Percentiles rank a stretch among this genome's conserved stretches.
These are phyloP conservation scores for Conringia planisiliqua DNA, from an alignment of 345 rosid genomes.

Conservation along the genomic window DNA sequence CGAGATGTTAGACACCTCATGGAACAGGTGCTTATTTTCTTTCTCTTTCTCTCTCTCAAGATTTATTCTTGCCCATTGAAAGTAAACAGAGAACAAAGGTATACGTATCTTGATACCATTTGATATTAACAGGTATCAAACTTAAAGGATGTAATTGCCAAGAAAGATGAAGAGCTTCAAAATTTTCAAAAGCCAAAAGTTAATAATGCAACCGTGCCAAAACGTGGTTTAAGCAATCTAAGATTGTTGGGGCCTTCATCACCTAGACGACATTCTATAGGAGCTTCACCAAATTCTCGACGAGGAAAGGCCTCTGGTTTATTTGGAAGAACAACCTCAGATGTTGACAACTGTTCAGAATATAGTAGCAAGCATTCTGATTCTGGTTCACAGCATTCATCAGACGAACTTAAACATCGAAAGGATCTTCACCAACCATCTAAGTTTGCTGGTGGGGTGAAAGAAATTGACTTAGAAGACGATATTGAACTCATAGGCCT, in stretches of 20 bases:
- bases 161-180: conserved; percentile 85
- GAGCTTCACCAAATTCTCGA: conserved; percentile 42
- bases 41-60: neutral
- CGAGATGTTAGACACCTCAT: conserved; percentile 82
- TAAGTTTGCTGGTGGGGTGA: conserved; percentile 34
- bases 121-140: conserved; percentile 55
- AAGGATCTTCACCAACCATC: conserved; percentile 39
- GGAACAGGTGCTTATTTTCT: conserved; percentile 60
- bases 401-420: conserved; percentile 42
- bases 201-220: conserved; percentile 43
- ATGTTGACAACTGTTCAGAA: conserved; percentile 60
- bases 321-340: conserved; percentile 50
- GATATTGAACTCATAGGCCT: conserved; percentile 74
- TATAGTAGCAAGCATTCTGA: conserved; percentile 70
- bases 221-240: conserved; percentile 42
- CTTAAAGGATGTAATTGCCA: conserved; percentile 61
- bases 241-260: conserved; percentile 58
- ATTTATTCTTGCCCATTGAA: neutral
- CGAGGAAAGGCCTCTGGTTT: conserved; percentile 40
- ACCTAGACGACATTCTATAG: conserved; percentile 61
- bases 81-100: neutral
- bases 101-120: neutral
- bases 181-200: conserved; percentile 49
- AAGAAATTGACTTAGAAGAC: conserved; percentile 43
- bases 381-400: conserved; percentile 58